These are phyloP conservation scores for Populus hybrid DNA, from an alignment of 441 rosid genomes.

Conservation along the genomic window DNA sequence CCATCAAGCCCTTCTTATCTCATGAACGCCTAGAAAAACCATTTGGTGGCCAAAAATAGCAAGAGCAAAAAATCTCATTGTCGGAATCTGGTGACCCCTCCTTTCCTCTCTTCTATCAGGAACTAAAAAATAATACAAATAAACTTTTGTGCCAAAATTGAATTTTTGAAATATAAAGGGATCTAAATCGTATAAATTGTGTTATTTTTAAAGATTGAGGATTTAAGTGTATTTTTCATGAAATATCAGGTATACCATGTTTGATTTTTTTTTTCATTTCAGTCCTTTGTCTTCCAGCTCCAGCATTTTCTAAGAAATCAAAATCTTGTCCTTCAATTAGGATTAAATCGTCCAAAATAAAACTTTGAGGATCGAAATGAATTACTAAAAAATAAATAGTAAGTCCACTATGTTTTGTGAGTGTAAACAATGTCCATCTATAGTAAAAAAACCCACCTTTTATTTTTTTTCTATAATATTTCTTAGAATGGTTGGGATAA, in stretches of 20 bases:
- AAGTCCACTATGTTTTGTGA: background rate
- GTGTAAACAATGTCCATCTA: background rate
- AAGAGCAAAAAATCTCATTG: too few relatives aligned
- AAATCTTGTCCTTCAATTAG: too few relatives aligned
- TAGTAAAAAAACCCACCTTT: too few relatives aligned
- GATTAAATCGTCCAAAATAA: too few relatives aligned
- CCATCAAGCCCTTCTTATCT: too few relatives aligned
- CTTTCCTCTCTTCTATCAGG: background rate
- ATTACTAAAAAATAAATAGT: background rate
- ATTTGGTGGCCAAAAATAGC: too few relatives aligned
- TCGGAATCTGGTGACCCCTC: too few relatives aligned
- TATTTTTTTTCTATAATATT: too few relatives aligned
- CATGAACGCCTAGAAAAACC: too few relatives aligned
- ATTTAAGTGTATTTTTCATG: background rate
- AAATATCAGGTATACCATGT: background rate
- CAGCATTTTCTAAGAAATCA: background rate
- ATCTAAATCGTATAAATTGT: background rate
- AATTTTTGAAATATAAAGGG: background rate
- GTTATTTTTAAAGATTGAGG: background rate
- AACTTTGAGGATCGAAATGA: too few relatives aligned
- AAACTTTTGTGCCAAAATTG: background rate
- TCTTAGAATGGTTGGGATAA: background rate
- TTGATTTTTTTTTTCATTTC: too few relatives aligned
- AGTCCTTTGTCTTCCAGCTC: background rate
- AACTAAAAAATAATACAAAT: too few relatives aligned